A percentile compares a stretch with the other conserved stretches of the same genome.
Conservation (phyloP, 1,139 yeast genomes). For the Protomyces macrosporus region DNA sequence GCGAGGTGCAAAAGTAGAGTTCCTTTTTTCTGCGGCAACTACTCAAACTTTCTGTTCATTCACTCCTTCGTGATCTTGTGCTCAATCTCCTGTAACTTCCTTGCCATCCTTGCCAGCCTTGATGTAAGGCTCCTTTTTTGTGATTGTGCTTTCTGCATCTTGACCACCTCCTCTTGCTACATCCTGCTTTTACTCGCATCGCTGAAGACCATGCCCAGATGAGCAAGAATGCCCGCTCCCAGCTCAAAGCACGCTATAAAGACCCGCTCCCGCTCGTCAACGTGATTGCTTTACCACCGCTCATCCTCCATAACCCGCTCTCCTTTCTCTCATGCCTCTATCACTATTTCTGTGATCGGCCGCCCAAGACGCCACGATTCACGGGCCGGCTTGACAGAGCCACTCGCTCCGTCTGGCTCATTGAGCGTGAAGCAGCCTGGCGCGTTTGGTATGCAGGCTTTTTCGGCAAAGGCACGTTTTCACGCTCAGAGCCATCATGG, state of each 20-base stretch:
- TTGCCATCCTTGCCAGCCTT: too few relatives aligned
- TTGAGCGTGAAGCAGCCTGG: slow-evolving; percentile 48
- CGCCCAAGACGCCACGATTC: slow-evolving; percentile 41
- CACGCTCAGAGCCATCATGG: slow-evolving; percentile 95
- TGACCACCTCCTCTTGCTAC: too few relatives aligned
- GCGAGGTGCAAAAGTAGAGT: background rate
- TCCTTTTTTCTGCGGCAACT: too few relatives aligned
- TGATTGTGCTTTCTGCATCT: too few relatives aligned
- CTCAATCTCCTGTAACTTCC: too few relatives aligned
- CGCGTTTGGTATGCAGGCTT: slow-evolving; percentile 79
- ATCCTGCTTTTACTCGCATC: too few relatives aligned
- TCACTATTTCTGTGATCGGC: slow-evolving; percentile 35
- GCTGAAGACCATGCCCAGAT: background rate
- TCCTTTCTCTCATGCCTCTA: slow-evolving; percentile 38
- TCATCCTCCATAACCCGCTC: slow-evolving; percentile 41
- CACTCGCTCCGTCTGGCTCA: slow-evolving; percentile 42
- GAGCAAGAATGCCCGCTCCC: slow-evolving; percentile 19
- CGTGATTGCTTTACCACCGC: slow-evolving; percentile 41
- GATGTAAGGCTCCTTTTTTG: too few relatives aligned
- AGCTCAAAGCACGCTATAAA: slow-evolving; percentile 35
- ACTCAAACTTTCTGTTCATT: too few relatives aligned
- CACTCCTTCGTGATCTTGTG: too few relatives aligned
- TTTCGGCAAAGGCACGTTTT: slow-evolving; percentile 85
- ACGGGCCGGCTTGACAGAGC: slow-evolving; percentile 28
- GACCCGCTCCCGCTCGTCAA: slow-evolving; percentile 47